A percentile compares a stretch with the other conserved stretches of the same genome.
Evolutionary conservation across 169 alveolate species (phyloP).

Genomic region (Cryptosporidium xiaoi): DNA sequence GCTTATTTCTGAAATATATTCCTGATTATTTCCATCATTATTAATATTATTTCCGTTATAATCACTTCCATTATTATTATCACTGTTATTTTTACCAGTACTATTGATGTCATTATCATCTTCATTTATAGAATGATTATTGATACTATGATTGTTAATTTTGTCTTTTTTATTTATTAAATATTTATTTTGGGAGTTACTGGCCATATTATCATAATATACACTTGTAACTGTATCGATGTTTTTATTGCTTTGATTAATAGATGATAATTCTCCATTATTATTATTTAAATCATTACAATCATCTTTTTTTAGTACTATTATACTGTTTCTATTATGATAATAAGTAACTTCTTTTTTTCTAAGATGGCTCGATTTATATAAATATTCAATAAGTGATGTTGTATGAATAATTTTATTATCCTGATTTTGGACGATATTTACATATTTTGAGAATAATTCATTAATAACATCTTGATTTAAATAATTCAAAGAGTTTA

Average conservation of each 20-base stretch:
- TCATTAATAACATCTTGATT: not conserved
- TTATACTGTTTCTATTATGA: no score
- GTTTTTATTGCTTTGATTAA: not conserved
- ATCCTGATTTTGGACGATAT: slow-evolving; percentile 36
- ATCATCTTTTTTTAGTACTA: not conserved
- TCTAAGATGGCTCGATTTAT: slow-evolving; percentile 31
- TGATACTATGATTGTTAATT: no score
- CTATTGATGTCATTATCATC: no score
- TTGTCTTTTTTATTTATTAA: no score
- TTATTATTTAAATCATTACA: not conserved
- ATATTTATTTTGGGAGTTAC: no score
- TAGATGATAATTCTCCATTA: not conserved
- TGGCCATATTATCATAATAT: not conserved
- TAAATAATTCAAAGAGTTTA: not conserved
- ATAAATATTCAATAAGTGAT: slow-evolving; percentile 55
- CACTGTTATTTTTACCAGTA: no score
- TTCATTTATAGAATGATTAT: no score
- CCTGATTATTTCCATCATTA: no score
- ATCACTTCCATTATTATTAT: no score
- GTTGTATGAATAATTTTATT: slow-evolving; percentile 32
- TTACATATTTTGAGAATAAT: slow-evolving; percentile 14
- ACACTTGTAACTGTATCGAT: not conserved
- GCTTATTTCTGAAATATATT: no score
- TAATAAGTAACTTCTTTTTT: not conserved
- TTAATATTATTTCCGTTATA: no score